Base-by-base conservation (phyloP, 208 protist genomes). In the Herpetomonas samuelpessoai region DNA sequence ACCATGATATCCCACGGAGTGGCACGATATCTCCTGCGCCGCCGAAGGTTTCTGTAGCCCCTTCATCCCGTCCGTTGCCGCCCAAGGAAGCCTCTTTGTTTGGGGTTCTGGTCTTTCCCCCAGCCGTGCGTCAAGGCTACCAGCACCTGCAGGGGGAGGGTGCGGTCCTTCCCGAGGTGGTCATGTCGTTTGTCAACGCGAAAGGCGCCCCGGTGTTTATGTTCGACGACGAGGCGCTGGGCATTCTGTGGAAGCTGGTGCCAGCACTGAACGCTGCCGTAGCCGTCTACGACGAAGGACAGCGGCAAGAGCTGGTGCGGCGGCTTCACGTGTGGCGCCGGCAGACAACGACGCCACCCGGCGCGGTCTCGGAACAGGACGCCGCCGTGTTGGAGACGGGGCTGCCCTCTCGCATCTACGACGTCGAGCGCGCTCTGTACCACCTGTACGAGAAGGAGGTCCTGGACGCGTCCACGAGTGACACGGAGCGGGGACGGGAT, bases 191-290 rank as follows among this genome's bases (percentile, higher is more conserved):
- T 30, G 24, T 65, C 6, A 69, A 74, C 44, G 53, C 55, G 1
- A 65, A 62, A 14, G 72, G 72, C 19, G 29, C 57, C 25, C 24
- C 35, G 24, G 63, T 70, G 3, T 44, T 65, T 41, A 30, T 46
- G 12, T 70, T 70, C 62, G 72, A 74, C 46, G 38, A 70, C 10
- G 72, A 79, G 35, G 72, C 72, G 21, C 24, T 69, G 12, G 49
- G 51, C n/a, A 51, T 74, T n/a, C 26, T 79, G 25, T 60, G 51
- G 18, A 52, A 54, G 19, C 65, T 59, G 50, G 48, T 74, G 29
- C 65, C 66, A 31, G 2, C 26, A 12, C 57, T 79, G 25, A 44
- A 27, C 21, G 50, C 62, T 2, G 39, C 41, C 14, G 62, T 71
- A n/a, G 57, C 27, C 25, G 57, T 74, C 41, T 65, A 59, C 24